Conservation (phyloP, 192 early-diverging fungal genomes). For the Entomortierella beljakovae region DNA sequence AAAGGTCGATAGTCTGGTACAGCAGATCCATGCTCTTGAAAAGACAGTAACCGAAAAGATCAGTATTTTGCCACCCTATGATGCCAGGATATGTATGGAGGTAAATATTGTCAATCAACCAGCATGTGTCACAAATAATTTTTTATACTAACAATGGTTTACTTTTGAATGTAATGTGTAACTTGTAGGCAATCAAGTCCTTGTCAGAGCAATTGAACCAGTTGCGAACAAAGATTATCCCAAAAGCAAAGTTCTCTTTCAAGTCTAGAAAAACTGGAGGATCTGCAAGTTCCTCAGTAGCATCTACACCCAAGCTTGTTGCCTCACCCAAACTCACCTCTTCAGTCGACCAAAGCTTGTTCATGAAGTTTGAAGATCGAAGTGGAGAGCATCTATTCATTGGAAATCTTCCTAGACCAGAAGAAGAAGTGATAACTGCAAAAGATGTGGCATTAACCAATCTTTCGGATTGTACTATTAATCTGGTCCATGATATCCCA, state of each 20-base stretch:
- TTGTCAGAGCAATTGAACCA: conserved; percentile 55
- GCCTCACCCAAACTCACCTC: conserved; percentile 1
- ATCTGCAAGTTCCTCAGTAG: neutral
- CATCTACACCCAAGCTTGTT: neutral
- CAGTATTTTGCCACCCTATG: conserved; percentile 73
- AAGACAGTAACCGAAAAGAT: conserved; percentile 72
- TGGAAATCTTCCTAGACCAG: conserved; percentile 28
- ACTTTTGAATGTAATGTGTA: neutral
- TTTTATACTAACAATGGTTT: too few relatives aligned
- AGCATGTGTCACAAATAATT: neutral
- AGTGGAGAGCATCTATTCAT: conserved; percentile 42
- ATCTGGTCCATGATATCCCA: conserved; percentile 62
- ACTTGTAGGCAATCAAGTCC: conserved; percentile 60
- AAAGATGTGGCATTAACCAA: conserved; percentile 71
- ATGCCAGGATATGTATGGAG: conserved; percentile 69
- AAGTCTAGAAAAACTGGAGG: conserved; percentile 59
- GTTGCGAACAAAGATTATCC: conserved; percentile 55
- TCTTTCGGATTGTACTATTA: conserved; percentile 71
- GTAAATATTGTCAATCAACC: conserved; percentile 39
- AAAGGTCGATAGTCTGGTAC: conserved; percentile 55
- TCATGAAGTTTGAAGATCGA: conserved; percentile 53
- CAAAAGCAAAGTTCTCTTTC: conserved; percentile 78
- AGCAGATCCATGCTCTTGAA: conserved; percentile 65
- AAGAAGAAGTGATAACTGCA: conserved; percentile 9
- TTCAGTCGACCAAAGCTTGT: conserved; percentile 23